phyloP scores from a whole-genome alignment of 495 filamentous ascomycete species.

The Pyronema domesticum region DNA sequence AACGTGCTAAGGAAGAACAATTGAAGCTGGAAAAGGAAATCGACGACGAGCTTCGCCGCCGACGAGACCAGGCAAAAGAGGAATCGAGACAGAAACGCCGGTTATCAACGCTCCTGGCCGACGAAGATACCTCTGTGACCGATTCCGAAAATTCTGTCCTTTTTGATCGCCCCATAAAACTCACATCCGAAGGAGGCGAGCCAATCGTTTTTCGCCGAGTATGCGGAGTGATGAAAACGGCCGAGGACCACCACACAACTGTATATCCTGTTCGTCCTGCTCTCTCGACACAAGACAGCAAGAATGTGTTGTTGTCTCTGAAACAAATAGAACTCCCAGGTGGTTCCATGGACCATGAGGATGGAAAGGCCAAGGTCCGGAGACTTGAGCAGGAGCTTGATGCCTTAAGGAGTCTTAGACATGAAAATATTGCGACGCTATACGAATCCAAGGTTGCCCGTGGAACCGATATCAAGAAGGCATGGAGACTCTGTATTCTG shows the following conservation, averaged over 20 bases:
- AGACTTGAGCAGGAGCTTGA: conserved; percentile 53
- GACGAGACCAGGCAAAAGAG: conserved; percentile 36
- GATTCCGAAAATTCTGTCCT: conserved; percentile 33
- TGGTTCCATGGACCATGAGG: conserved; percentile 27
- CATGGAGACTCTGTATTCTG: conserved; percentile 71
- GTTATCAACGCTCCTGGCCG: conserved; percentile 20
- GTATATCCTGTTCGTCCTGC: conserved; percentile 54
- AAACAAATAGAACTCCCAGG: conserved; percentile 47
- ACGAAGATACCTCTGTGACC: conserved; percentile 5
- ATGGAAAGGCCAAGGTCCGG: conserved; percentile 50
- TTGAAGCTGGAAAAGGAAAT: conserved; percentile 30
- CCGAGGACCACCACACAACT: conserved; percentile 37
- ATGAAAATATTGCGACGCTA: conserved; percentile 60
- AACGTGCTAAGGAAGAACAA: conserved; percentile 35
- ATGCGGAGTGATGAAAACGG: conserved; percentile 40
- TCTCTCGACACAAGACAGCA: conserved; percentile 30
- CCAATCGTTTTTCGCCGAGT: conserved; percentile 44
- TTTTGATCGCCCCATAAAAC: conserved; percentile 53
- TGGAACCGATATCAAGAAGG: conserved; percentile 18
- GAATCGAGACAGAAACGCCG: conserved; percentile 34
- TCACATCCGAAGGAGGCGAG: conserved; percentile 39
- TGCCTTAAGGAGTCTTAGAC: conserved; percentile 48
- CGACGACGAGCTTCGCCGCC: conserved; percentile 52
- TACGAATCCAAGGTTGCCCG: conserved; percentile 61
- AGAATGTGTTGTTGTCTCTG: conserved; percentile 43